These are phyloP conservation scores for Juglanconis oblonga DNA, from an alignment of 2,329 filamentous ascomycete genomes.

Conservation along the genomic window DNA sequence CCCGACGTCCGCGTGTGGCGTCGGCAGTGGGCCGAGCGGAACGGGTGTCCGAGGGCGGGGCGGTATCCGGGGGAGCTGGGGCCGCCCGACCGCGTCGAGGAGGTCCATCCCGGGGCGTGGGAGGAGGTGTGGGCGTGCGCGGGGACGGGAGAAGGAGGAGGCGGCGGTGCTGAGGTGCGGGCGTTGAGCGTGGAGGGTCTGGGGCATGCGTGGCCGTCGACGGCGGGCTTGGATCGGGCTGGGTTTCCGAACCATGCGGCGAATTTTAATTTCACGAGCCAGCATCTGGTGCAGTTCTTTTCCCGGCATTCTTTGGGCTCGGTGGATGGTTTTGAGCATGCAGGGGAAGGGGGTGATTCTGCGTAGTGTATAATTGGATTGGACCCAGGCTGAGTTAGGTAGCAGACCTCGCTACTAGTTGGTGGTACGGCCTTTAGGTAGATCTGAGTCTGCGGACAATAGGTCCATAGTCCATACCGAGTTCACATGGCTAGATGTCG, in stretches of 20 bases:
- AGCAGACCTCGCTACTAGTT: too few relatives aligned
- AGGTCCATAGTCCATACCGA: too few relatives aligned
- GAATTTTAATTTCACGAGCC: slow-evolving; percentile 21
- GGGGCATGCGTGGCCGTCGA: slow-evolving; percentile 22
- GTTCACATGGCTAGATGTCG: too few relatives aligned
- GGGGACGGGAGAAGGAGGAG: not conserved
- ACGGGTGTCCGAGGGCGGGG: slow-evolving; percentile 14
- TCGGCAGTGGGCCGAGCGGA: slow-evolving; percentile 21
- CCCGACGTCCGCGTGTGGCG: slow-evolving; percentile 21
- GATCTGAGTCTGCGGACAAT: too few relatives aligned
- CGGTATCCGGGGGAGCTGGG: slow-evolving; percentile 16
- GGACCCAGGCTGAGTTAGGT: not conserved
- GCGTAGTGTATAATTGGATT: not conserved
- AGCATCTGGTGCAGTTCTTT: slow-evolving; percentile 22
- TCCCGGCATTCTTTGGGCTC: slow-evolving; percentile 19
- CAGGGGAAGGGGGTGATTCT: not conserved
- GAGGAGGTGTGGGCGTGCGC: slow-evolving; percentile 21
- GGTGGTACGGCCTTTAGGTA: too few relatives aligned
- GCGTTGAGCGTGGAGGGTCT: slow-evolving; percentile 19
- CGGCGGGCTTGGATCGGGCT: slow-evolving; percentile 16
- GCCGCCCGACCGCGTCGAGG: slow-evolving; percentile 12
- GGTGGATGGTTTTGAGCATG: not conserved
- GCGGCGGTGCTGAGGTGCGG: slow-evolving; percentile 19
- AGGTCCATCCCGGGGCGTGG: slow-evolving; percentile 20
- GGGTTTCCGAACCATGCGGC: slow-evolving; percentile 19